Evolutionary conservation across 148 eudicot genomes (phyloP), one percentile per base, ranked within the genome.

Genomic region (Cornus controversa): DNA sequence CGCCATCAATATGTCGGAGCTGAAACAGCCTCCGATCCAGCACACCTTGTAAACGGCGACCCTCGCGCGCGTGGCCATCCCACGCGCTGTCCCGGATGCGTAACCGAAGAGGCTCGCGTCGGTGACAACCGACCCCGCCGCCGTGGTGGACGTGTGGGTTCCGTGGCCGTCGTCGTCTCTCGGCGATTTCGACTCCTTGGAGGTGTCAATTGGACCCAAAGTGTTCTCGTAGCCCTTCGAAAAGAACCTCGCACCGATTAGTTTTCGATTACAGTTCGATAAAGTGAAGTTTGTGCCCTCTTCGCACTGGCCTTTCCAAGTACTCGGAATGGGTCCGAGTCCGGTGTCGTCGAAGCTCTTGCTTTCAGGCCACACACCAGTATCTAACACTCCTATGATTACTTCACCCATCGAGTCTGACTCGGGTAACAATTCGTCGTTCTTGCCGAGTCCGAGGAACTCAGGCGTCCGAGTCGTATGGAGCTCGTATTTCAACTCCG

Each of bases 111-210:
- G 74, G 62, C 83, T 87, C 0, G 91, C 90, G 15, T 79, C 84
- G 4, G 70, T 80, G 1, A 91, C 94, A 0, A 77, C 40, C 2
- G 92, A 81, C 7, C 94, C 94, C 0, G 87, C 91, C 0, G 94
- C 92, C 5, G 92, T 91, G 69, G 81, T 79, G 0, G 91, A 66
- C 5, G 94, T 91, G 82, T 91, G 94, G n/a, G 94, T 91, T 15
- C 94, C 94, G 53, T 91, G 94, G 0, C 94, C 94, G 23, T 87
- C 92, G 14, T 84, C 87, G 42, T 91, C 94, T 18, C 92, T 81
- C 2, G 94, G 89, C 1, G 94, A 89, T 40, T 78, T 81, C 1
- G 85, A 79, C 79, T 89, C 92, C 15, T 77, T 77, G 1, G 87
- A 47, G 53, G 58, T 88, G 69, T 85, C 86, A 5, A 87, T 68